Evolutionary conservation across 192 early-diverging fungal genomes (phyloP), one percentile per base, ranked within the genome.

Genomic region (Podila minutissima): DNA sequence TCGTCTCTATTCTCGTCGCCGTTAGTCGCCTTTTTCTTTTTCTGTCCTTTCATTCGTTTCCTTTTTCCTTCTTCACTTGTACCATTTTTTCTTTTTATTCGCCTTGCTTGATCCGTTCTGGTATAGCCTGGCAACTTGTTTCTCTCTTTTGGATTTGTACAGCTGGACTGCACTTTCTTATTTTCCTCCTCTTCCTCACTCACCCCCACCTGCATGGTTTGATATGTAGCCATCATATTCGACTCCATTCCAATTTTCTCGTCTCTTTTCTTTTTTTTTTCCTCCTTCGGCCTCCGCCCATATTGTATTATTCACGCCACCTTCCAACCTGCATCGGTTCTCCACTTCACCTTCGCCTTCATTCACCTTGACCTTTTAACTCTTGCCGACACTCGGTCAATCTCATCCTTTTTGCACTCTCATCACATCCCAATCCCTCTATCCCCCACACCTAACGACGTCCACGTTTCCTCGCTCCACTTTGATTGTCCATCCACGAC

Each of bases 111-210:
- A 31, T 59, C 15, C 15, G 41, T 46, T 46, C 41, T 46, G 13
- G 41, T 46, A 46, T 17, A 46, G 41, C 41, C 41, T 46, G 41
- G 41, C 41, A 46, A 46, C 41, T 10, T 37, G 10, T 53, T 5
- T 55, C 53, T 55, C n/a, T 55, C 5, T 55, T 1, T 55, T 55
- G 41, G 41, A 59, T 50, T 49, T 29, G 72, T 67, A 62, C 72
- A 67, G 72, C 66, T 74, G 72, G 72, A 74, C 65, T 67, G 49
- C 12, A 58, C 66, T 61, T 67, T 74, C 59, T 60, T 74, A 55
- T 29, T 65, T 48, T 29, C 15, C 53, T 19, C 53, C 1, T 55
- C 53, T 2, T 55, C 53, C 20, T 26, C 53, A 9, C 20, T 26
- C 53, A 9, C n/a, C 24, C 50, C 20, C 53, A 24, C 53, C 24